Conservation (phyloP, 1,139 yeast species). For the Magnusiomyces paraingens region DNA sequence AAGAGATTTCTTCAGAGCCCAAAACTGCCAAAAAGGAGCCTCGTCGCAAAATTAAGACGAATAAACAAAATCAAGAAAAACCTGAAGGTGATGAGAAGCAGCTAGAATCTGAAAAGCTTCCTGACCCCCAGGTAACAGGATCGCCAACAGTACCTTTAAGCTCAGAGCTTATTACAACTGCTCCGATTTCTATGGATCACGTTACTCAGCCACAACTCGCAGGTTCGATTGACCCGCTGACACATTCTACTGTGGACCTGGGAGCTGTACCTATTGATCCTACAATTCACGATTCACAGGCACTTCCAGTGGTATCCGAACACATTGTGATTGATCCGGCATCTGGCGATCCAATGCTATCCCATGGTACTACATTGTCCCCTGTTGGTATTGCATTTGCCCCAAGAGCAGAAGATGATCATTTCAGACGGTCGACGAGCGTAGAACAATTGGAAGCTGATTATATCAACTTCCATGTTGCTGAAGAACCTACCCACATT, state of each 20-base stretch:
- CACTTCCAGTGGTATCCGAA: not conserved
- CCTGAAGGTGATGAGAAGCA: too few species aligned
- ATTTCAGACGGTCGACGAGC: slow-evolving; percentile 18
- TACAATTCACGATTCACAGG: not conserved
- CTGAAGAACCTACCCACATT: slow-evolving; percentile 4
- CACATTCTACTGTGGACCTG: not conserved
- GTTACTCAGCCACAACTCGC: not conserved
- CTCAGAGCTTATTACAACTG: not conserved
- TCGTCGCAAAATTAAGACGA: slow-evolving; percentile 14
- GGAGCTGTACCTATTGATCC: not conserved
- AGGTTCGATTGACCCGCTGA: not conserved
- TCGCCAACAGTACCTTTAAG: slow-evolving; percentile 18
- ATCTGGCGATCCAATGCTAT: not conserved
- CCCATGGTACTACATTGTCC: not conserved
- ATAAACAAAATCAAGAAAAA: slow-evolving; percentile 11
- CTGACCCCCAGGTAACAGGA: not conserved
- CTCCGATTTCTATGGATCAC: slow-evolving; percentile 4
- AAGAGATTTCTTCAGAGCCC: slow-evolving; percentile 6
- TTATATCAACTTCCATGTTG: slow-evolving; percentile 13
- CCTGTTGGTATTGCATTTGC: not conserved
- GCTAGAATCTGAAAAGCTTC: too few species aligned
- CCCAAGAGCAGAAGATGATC: slow-evolving; percentile 21
- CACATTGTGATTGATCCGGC: slow-evolving; percentile 4
- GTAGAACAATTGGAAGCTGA: slow-evolving; percentile 19
- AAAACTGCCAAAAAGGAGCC: slow-evolving; percentile 8